phyloP scores from a whole-genome alignment of 2,329 filamentous ascomycete genomes.

The Penicillium hordei region DNA sequence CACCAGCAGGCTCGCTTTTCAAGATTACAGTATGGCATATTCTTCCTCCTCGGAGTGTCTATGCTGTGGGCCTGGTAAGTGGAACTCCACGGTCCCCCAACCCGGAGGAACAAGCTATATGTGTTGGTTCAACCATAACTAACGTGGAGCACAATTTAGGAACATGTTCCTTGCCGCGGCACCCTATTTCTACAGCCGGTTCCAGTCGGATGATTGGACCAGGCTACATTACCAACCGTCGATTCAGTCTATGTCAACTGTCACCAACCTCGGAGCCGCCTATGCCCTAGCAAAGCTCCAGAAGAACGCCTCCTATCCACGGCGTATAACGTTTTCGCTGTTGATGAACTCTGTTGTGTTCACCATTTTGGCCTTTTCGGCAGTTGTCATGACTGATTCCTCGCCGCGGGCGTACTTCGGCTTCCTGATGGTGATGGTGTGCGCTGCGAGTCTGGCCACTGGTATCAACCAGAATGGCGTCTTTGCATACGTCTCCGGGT shows the following conservation, averaged over 20 bases:
- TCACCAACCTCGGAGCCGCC: slow-evolving; percentile 76
- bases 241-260: slow-evolving; percentile 80
- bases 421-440: slow-evolving; percentile 81
- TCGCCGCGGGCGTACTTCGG: slow-evolving; percentile 69
- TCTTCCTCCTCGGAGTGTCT: slow-evolving; percentile 79
- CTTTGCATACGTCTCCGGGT: slow-evolving; percentile 86
- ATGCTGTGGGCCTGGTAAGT: slow-evolving; percentile 97
- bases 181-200: slow-evolving; percentile 86
- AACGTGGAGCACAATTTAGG: slow-evolving; percentile 45
- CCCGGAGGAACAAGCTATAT: background rate
- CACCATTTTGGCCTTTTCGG: slow-evolving; percentile 75
- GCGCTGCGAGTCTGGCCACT: slow-evolving; percentile 73
- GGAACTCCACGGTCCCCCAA: background rate
- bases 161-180: slow-evolving; percentile 98
- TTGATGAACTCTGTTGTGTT: slow-evolving; percentile 77
- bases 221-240: slow-evolving; percentile 82
- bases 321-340: slow-evolving; percentile 76
- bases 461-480: slow-evolving; percentile 90
- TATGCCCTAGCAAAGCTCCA: slow-evolving; percentile 78
- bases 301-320: slow-evolving; percentile 79
- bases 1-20: slow-evolving; percentile 59
- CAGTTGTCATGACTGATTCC: slow-evolving; percentile 63
- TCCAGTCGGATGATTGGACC: slow-evolving; percentile 68
- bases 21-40: slow-evolving; percentile 82
- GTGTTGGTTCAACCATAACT: background rate